A percentile compares a stretch with the other conserved stretches of the same genome.
Evolutionary conservation across 352 stramenopile genomes (phyloP).

Genomic region (Pythium biforme): DNA sequence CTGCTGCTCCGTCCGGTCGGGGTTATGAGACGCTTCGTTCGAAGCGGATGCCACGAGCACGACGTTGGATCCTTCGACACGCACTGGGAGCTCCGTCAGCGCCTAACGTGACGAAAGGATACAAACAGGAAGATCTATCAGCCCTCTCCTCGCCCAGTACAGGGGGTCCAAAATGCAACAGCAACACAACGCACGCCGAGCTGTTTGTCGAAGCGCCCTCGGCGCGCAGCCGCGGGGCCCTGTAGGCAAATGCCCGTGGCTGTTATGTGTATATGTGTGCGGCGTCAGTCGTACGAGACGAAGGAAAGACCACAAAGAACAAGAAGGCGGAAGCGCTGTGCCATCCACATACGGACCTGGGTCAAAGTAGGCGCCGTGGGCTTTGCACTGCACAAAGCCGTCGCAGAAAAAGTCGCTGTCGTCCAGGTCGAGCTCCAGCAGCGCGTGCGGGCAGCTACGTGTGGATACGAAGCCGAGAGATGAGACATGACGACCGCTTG

Average conservation of each 20-base stretch:
- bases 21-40: neutral
- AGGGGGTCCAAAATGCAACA: too few species aligned
- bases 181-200: constrained; percentile 10
- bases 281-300: neutral
- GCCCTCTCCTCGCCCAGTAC: too few species aligned
- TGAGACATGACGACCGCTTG: too few species aligned
- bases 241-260: constrained; percentile 65
- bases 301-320: too few species aligned
- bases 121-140: too few species aligned
- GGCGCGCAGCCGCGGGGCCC: constrained; percentile 41
- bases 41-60: neutral
- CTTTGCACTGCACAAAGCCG: constrained; percentile 81
- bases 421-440: constrained; percentile 74
- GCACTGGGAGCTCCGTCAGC: constrained; percentile 19
- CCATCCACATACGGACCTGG: constrained; percentile 30
- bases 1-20: constrained; percentile 4
- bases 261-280: neutral
- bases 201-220: constrained; percentile 16
- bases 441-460: constrained; percentile 61
- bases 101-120: neutral
- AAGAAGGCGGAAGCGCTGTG: neutral
- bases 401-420: constrained; percentile 82
- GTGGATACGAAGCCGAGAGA: too few species aligned
- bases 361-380: constrained; percentile 79
- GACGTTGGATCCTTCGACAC: constrained; percentile 24